Conservation (phyloP, 306 rosid genomes). For the Begonia peltatifolia region DNA sequence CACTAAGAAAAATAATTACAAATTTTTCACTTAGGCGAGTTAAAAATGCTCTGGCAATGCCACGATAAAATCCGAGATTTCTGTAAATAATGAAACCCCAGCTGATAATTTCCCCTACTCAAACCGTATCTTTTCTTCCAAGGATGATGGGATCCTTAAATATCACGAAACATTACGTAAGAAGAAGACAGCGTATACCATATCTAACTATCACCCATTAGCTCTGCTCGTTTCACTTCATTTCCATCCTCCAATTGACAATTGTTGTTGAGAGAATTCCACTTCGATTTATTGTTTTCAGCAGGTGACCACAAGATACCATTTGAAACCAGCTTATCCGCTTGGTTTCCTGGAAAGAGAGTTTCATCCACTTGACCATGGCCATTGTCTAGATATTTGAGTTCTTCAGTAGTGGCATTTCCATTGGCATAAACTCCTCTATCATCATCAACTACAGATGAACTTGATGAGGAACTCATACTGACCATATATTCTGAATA, state of each 20-base stretch:
- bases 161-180: conserved; percentile 19
- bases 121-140: conserved; percentile 26
- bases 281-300: conserved; percentile 14
- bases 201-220: conserved; percentile 17
- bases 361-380: conserved; percentile 10
- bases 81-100: conserved; percentile 66
- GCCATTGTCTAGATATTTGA: conserved; percentile 23
- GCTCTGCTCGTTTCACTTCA: conserved; percentile 24
- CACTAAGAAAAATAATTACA: background rate
- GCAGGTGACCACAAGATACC: conserved; percentile 13
- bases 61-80: conserved; percentile 42
- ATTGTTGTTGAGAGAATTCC: conserved; percentile 5
- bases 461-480: conserved; percentile 11
- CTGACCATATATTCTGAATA: conserved; percentile 22
- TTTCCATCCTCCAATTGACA: conserved; percentile 28
- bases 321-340: conserved; percentile 9
- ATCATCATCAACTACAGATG: conserved; percentile 7
- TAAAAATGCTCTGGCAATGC: conserved; percentile 19
- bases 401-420: conserved; percentile 3
- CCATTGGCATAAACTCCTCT: conserved; percentile 30
- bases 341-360: conserved; percentile 21
- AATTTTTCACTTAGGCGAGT: conserved; percentile 16
- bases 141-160: conserved; percentile 61
- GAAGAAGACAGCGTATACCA: conserved; percentile 13
- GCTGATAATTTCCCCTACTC: conserved; percentile 50